phyloP scores from a whole-genome alignment of 2,329 filamentous ascomycete species.

The Botryotinia calthae region DNA sequence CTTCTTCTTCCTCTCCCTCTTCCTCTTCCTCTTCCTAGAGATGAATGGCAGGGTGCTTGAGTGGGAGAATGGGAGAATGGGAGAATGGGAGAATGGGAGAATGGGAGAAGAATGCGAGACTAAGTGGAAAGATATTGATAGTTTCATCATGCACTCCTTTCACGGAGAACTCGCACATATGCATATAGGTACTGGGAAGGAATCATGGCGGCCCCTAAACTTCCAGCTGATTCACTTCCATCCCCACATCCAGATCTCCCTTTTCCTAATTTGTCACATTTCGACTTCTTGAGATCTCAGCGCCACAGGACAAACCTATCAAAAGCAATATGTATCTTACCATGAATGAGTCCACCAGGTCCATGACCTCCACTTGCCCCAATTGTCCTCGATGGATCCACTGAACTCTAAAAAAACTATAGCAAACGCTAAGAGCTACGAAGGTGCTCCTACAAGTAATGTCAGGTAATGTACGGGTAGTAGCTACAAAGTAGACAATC shows the following conservation, averaged over 20 bases:
- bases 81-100: too few species aligned
- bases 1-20: background rate
- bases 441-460: background rate
- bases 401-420: background rate
- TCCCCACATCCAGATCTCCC: slow-evolving; percentile 5
- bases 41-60: too few species aligned
- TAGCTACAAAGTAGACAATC: background rate
- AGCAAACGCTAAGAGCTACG: slow-evolving; percentile 4
- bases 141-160: background rate
- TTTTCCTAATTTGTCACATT: background rate
- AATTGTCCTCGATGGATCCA: background rate
- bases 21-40: too few species aligned
- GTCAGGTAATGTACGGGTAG: background rate
- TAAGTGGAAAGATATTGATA: background rate
- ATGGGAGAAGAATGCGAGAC: too few species aligned
- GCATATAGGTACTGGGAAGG: too few species aligned
- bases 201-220: slow-evolving; percentile 1
- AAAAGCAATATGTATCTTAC: background rate
- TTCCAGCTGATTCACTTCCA: background rate
- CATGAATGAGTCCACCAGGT: background rate
- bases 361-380: background rate
- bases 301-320: background rate
- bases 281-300: background rate
- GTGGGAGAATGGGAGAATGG: too few species aligned
- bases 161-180: background rate